phyloP scores from a whole-genome alignment of 306 rosid species.

The Luffa aegyptiaca region DNA sequence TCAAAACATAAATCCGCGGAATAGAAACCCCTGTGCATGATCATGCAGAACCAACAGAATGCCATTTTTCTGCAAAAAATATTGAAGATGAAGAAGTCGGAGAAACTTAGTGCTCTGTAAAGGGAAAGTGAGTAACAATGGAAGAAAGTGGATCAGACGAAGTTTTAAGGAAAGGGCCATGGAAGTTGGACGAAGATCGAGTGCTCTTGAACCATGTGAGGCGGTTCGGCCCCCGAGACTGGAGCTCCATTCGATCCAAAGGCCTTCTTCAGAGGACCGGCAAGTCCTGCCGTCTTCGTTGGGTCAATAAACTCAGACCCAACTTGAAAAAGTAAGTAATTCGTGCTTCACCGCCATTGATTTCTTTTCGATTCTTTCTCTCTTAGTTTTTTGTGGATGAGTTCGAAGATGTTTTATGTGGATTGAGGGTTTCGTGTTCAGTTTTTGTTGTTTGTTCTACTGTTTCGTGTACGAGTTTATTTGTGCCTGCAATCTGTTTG shows the following conservation, averaged over 20 bases:
- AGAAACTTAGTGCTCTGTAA: neutral
- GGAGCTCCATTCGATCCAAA: slow-evolving; percentile 99
- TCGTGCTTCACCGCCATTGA: neutral
- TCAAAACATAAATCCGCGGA: neutral
- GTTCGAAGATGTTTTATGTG: neutral
- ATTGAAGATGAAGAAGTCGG: neutral
- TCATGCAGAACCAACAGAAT: neutral
- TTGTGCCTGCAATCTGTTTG: neutral
- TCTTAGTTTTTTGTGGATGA: neutral
- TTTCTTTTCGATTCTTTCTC: neutral
- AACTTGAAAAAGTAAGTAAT: slow-evolving; percentile 67
- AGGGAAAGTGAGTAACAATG: neutral
- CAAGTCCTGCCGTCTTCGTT: slow-evolving; percentile 92
- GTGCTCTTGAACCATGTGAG: slow-evolving; percentile 58
- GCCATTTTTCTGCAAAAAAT: neutral
- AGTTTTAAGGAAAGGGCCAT: neutral
- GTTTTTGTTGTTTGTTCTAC: neutral
- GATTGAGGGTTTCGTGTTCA: neutral
- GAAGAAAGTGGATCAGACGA: neutral
- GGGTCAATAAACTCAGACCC: slow-evolving; percentile 93
- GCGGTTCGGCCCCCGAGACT: slow-evolving; percentile 71
- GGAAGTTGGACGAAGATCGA: slow-evolving; percentile 20
- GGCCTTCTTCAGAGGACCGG: slow-evolving; percentile 84
- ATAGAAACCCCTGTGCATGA: neutral
- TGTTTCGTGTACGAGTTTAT: neutral